Percentiles rank a stretch among this genome's conserved stretches.
phyloP scores from a whole-genome alignment of 2,329 filamentous ascomycete genomes.

The Penicillium polonicum region DNA sequence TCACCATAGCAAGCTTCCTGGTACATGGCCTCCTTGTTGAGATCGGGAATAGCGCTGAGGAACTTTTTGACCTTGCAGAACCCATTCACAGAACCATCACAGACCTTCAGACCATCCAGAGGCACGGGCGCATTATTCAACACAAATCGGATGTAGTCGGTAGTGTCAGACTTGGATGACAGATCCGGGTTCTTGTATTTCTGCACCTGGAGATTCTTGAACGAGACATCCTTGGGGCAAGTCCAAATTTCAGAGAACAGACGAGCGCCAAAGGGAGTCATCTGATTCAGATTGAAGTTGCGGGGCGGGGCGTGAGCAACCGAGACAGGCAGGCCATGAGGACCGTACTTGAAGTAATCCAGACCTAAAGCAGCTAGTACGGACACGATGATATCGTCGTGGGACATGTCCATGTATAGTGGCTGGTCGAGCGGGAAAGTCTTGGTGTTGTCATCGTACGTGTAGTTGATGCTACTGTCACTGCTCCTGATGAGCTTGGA shows the following conservation, averaged over 20 bases:
- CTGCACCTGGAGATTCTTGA: constrained; percentile 41
- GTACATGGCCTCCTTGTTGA: constrained; percentile 28
- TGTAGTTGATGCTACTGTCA: constrained; percentile 53
- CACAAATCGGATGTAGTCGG: constrained; percentile 30
- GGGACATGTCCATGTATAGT: constrained; percentile 54
- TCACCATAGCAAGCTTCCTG: constrained; percentile 32
- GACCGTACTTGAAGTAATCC: constrained; percentile 48
- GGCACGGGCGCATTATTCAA: constrained; percentile 30
- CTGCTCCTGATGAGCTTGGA: constrained; percentile 48
- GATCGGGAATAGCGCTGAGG: constrained; percentile 17
- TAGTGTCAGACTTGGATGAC: constrained; percentile 9
- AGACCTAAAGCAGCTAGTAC: constrained; percentile 52
- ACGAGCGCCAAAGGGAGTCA: constrained; percentile 56
- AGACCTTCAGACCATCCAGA: constrained; percentile 25
- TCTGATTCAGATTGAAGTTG: constrained; percentile 50
- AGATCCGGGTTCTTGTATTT: constrained; percentile 32
- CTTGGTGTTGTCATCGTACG: constrained; percentile 45
- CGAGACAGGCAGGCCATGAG: constrained; percentile 22
- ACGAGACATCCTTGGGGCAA: constrained; percentile 35
- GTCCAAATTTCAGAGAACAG: constrained; percentile 57
- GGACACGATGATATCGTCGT: constrained; percentile 53
- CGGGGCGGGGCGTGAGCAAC: constrained; percentile 44
- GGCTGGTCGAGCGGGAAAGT: constrained; percentile 49
- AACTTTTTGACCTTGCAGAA: constrained; percentile 30
- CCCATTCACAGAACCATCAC: constrained; percentile 24